Percentiles rank a stretch among this genome's conserved stretches.
Evolutionary conservation across 148 eudicot genomes (phyloP).

Genomic region (Camellia sinensis): DNA sequence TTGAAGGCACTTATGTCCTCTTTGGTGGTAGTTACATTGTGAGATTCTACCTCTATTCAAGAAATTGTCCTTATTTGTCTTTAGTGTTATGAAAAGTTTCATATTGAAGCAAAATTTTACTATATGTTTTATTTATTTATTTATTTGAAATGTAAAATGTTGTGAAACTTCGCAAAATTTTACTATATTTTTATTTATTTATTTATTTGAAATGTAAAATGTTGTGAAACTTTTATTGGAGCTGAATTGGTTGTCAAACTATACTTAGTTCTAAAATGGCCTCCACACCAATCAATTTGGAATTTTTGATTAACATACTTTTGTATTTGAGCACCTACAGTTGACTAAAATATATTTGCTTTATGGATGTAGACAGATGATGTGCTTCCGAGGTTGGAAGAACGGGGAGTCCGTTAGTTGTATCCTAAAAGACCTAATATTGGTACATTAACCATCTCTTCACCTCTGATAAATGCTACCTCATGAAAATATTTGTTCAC

Average conservation of each 20-base stretch:
- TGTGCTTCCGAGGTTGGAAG: constrained; percentile 81
- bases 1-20: constrained; percentile 68
- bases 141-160: too few relatives aligned
- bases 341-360: neutral
- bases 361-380: constrained; percentile 67
- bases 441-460: constrained; percentile 36
- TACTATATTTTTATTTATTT: neutral
- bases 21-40: constrained; percentile 77
- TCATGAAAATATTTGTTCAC: neutral
- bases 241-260: too few relatives aligned
- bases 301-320: neutral
- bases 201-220: too few relatives aligned
- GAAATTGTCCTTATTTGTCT: too few relatives aligned
- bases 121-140: too few relatives aligned
- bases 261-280: too few relatives aligned
- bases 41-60: neutral
- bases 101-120: too few relatives aligned
- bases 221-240: too few relatives aligned
- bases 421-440: constrained; percentile 79
- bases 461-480: neutral
- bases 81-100: too few relatives aligned
- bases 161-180: neutral
- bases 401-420: constrained; percentile 84
- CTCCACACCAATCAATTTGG: neutral
- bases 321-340: neutral